A percentile compares a stretch with the other conserved stretches of the same genome.
Conservation (phyloP, 495 filamentous ascomycete species). For the Xylaria acuta region DNA sequence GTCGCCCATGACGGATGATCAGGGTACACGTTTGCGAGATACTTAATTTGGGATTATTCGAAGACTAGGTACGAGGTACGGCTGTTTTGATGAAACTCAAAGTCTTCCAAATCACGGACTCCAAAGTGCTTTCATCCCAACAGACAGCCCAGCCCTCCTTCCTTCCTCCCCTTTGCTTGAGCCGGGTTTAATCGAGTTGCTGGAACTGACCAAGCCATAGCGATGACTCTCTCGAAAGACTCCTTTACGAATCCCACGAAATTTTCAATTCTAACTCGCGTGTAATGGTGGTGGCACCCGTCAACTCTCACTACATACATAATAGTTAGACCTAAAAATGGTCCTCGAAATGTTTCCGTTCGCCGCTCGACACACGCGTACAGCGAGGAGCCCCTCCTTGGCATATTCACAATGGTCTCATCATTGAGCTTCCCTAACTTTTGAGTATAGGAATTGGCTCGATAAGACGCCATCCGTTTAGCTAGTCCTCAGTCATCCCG, state of each 20-base stretch:
- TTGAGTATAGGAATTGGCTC: neutral
- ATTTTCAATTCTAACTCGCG: neutral
- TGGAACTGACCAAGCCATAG: neutral
- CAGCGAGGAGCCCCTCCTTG: neutral
- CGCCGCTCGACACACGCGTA: too few species aligned
- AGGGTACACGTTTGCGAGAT: neutral
- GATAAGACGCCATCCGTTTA: neutral
- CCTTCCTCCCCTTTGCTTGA: neutral
- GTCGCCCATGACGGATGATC: neutral
- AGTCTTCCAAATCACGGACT: neutral
- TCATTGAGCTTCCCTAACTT: neutral
- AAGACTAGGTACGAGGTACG: neutral
- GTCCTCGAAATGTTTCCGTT: neutral
- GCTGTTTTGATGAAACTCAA: neutral
- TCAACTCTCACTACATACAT: neutral
- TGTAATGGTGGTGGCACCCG: neutral
- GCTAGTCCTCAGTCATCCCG: neutral
- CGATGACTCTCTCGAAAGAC: too few species aligned
- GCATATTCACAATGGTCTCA: neutral
- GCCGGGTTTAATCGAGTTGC: neutral
- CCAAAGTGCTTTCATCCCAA: neutral
- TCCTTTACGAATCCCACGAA: neutral
- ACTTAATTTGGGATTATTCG: neutral
- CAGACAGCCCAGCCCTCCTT: neutral
- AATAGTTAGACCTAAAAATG: neutral